Evolutionary conservation across 176 grass and related monocot species (phyloP), one percentile per base, ranked within the genome.

Genomic region (Rhipidocladum racemiflorum): DNA sequence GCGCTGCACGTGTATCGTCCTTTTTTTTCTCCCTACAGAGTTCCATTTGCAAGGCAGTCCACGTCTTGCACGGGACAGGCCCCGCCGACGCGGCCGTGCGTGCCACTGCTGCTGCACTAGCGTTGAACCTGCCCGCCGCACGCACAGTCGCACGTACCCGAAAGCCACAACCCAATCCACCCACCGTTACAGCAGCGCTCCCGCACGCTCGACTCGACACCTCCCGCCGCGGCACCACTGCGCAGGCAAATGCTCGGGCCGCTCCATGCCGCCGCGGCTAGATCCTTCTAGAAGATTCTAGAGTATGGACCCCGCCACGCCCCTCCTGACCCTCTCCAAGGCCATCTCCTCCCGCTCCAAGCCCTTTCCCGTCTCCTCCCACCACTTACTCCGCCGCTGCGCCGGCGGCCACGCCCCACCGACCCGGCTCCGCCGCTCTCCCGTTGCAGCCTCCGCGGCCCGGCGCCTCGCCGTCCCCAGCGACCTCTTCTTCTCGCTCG

Each of bases 251-350:
- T 82, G 88, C 57, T 50, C 57, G 21, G 16, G 20, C 60, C n/a
- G 66, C 68, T 27, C 14, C 76, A 34, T 12, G 72, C 55, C 1
- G 63, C 79, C 4, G 50, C 60, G 0, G n/a, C 70, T 65, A 70
- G 35, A 36, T 2, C 82, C 71, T 49, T 57, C 25, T 44, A 55
- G 70, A 63, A 68, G 68, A 83, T 81, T 56, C 71, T 1, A 12
- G 45, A 77, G 7, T 48, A 98, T 99, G 92, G 96, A 93, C 68
- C 83, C 83, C 50, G 74, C 92, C 43, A 32, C 87, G 54, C 92
- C 96, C n/a, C 71, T 91, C n/a, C 86, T 90, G 72, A 82, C 89
- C 48, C 85, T 99, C 76, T 95, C 92, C 71, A 95, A 87, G 72
- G 87, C 88, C 57, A 61, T 93, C 40, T 86, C 66, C 59, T 62